Evolutionary conservation across 192 early-diverging fungal genomes (phyloP).

Genomic region (Linnemannia exigua): DNA sequence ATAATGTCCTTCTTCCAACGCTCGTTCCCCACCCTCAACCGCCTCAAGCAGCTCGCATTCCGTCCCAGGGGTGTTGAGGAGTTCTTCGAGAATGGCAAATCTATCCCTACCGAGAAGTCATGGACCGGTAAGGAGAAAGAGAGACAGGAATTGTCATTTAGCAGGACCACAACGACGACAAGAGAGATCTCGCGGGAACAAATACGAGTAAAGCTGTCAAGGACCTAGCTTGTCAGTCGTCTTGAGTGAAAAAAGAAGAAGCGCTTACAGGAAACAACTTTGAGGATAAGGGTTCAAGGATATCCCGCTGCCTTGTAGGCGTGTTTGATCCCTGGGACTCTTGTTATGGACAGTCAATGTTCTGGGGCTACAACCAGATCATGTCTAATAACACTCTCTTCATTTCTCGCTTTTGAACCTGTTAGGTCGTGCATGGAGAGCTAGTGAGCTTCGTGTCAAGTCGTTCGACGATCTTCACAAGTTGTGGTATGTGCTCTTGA

Average conservation of each 20-base stretch:
- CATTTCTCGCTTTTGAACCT: not conserved
- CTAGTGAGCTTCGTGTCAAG: constrained; percentile 91
- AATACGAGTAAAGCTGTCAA: not conserved
- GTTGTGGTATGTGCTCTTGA: constrained; percentile 92
- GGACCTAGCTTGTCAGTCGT: not conserved
- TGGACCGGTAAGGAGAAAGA: constrained; percentile 60
- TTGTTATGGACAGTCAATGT: not conserved
- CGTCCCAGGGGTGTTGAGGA: constrained; percentile 71
- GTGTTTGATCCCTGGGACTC: not conserved
- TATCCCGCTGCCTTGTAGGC: not conserved
- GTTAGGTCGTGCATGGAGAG: constrained; percentile 89
- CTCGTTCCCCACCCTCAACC: constrained; percentile 49
- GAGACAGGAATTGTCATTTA: no score
- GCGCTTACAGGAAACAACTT: not conserved
- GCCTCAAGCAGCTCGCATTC: constrained; percentile 63
- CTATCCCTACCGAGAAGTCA: constrained; percentile 62
- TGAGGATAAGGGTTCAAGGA: not conserved
- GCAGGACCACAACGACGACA: not conserved
- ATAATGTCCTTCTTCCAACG: constrained; percentile 58
- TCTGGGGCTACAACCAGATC: not conserved
- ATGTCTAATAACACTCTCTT: not conserved
- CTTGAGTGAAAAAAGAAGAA: not conserved
- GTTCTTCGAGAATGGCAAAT: constrained; percentile 70
- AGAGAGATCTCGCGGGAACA: not conserved
- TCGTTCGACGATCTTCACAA: constrained; percentile 97